Percentiles rank a stretch among this genome's conserved stretches.
phyloP scores from a whole-genome alignment of 257 asterid genomes.

The Capsicum rhomboideum region DNA sequence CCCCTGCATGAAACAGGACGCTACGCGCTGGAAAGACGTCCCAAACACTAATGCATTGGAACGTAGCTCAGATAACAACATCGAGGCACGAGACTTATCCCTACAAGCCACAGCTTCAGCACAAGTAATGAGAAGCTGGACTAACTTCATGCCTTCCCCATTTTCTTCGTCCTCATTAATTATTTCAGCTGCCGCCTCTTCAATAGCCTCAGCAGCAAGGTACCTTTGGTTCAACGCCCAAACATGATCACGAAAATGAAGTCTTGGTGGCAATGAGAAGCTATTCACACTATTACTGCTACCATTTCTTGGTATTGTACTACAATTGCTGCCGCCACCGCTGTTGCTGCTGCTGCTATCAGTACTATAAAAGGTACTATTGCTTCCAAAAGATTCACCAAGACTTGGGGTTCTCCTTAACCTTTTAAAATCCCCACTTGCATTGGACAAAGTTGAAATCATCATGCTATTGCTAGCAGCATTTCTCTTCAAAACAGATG shows the following conservation, averaged over 20 bases:
- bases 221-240: conserved; percentile 50
- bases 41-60: conserved; percentile 65
- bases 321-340: conserved; percentile 6
- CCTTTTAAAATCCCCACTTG: conserved; percentile 34
- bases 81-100: conserved; percentile 54
- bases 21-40: conserved; percentile 81
- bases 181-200: conserved; percentile 28
- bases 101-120: conserved; percentile 86
- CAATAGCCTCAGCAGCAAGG: conserved; percentile 53
- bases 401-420: conserved; percentile 28
- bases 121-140: conserved; percentile 65
- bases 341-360: conserved; percentile 6
- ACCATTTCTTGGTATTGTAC: conserved; percentile 23
- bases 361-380: not conserved
- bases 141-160: conserved; percentile 49
- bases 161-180: conserved; percentile 12
- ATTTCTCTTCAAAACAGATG: conserved; percentile 22
- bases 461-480: conserved; percentile 23
- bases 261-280: conserved; percentile 13
- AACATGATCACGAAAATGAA: conserved; percentile 64
- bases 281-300: conserved; percentile 37
- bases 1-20: conserved; percentile 72
- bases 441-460: conserved; percentile 27
- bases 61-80: conserved; percentile 51
- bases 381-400: conserved; percentile 17